These are phyloP conservation scores for Chlamydomonas reinhardtii DNA, from an alignment of 163 green algal genomes.

Conservation along the genomic window DNA sequence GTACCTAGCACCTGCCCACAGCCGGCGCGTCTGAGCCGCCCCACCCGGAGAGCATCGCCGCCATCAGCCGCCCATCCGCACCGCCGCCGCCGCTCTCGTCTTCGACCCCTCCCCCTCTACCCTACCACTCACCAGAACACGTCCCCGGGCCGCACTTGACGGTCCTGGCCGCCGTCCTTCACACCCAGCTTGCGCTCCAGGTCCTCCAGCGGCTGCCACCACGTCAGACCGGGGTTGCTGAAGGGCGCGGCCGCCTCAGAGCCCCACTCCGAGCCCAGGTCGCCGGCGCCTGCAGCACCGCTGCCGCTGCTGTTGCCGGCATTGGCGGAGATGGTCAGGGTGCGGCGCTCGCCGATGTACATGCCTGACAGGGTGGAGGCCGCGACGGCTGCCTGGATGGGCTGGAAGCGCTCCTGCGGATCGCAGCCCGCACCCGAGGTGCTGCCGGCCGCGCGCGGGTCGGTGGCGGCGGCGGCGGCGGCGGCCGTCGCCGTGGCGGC, in stretches of 20 bases:
- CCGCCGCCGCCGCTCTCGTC: no score
- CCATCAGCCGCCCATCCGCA: no score
- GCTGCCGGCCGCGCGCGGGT: not conserved
- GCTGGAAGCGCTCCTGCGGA: not conserved
- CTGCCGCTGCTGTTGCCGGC: no score
- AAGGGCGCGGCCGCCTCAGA: slow-evolving; percentile 2
- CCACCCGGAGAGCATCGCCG: no score
- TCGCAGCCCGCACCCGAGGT: not conserved
- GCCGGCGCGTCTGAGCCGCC: no score
- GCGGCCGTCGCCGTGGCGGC: not conserved
- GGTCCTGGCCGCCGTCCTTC: not conserved
- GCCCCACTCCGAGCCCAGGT: no score
- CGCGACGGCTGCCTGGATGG: not conserved
- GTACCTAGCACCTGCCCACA: no score
- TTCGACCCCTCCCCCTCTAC: no score
- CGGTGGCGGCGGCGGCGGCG: not conserved
- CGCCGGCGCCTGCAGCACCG: no score
- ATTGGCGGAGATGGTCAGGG: no score
- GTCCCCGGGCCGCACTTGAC: not conserved
- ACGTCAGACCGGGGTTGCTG: slow-evolving; percentile 40
- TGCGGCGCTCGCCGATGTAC: not conserved
- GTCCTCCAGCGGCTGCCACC: slow-evolving; percentile 45
- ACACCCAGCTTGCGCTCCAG: slow-evolving; percentile 6
- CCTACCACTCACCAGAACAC: slow-evolving; percentile 10
- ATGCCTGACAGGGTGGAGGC: not conserved